Base-by-base conservation (phyloP, 495 filamentous ascomycete genomes). In the Penicillium tannophilum region DNA sequence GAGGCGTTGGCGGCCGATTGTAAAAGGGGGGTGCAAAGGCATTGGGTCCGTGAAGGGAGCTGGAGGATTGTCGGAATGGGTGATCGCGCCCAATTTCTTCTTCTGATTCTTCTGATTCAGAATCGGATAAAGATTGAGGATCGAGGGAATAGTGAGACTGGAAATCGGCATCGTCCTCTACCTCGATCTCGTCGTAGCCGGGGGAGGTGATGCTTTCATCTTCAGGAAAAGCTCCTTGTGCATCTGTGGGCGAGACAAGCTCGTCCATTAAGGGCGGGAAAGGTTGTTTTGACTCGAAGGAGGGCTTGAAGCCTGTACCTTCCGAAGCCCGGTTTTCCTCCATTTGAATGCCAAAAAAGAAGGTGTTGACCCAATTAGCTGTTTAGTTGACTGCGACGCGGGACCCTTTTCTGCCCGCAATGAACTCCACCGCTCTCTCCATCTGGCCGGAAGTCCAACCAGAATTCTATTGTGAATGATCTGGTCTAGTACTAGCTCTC, bases 11-110 rank as follows among this genome's bases (percentile, higher is more conserved):
- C 17, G 91, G 91, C 11, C 90, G 83, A 62, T 91, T 91, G 76
- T 95, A 95, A 78, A 93, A 95, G 12, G 91, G 90, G 24, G 90
- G 91, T 35, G 89, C 90, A 71, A 94, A 93, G 61, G 86, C 85
- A 71, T 81, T 72, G 49, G 73, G 72, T 6, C 75, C 76, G 30
- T 77, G 70, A 2, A 80, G 73, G 5, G 76, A 78, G 60, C 72
- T 66, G 23, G 74, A 63, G 3, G 78, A 78, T 46, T 78, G 73
- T 51, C 72, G 71, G 53, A 79, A 79, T 23, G 76, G 72, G 54
- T 74, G 71, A 44, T 75, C 66, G 57, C 74, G 72, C 12, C 61
- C 66, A 59, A 78, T 68, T 20, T 63, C 64, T 52, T 75, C 66
- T 6, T 67, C 64, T 4, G 68, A 73, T 44, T 74, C 73, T 11